phyloP scores from a whole-genome alignment of 2,329 filamentous ascomycete genomes.

The Scedosporium minutisporum region DNA sequence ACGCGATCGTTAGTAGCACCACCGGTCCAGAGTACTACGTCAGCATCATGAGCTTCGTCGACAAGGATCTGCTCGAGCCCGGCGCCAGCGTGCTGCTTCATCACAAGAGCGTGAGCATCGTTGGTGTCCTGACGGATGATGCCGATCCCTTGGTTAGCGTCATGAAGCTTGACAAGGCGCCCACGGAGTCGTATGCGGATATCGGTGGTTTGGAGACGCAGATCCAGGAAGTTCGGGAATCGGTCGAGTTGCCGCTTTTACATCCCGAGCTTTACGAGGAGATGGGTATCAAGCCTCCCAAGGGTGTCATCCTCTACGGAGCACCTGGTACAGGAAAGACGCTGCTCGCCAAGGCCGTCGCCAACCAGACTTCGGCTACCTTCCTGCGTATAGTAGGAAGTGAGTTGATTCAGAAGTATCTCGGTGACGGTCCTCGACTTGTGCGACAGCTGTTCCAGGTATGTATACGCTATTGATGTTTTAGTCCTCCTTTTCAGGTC shows the following conservation, averaged over 20 bases:
- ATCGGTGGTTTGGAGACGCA: slow-evolving; percentile 93
- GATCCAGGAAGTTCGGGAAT: slow-evolving; percentile 96
- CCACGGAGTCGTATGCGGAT: slow-evolving; percentile 95
- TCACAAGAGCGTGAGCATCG: slow-evolving; percentile 96
- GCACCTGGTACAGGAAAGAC: slow-evolving; percentile 96
- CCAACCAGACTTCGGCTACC: slow-evolving; percentile 97
- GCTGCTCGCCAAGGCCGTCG: slow-evolving; percentile 88
- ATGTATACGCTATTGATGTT: slow-evolving; percentile 15
- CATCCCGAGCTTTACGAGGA: slow-evolving; percentile 98
- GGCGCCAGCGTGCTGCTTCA: slow-evolving; percentile 92
- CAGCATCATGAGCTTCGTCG: slow-evolving; percentile 99
- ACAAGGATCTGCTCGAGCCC: slow-evolving; percentile 95
- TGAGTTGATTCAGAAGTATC: slow-evolving; percentile 96
- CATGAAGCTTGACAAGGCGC: slow-evolving; percentile 99
- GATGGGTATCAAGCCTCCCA: slow-evolving; percentile 99
- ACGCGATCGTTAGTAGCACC: slow-evolving; percentile 94
- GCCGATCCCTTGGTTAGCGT: slow-evolving; percentile 91
- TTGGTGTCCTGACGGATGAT: slow-evolving; percentile 93
- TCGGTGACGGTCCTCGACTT: slow-evolving; percentile 88
- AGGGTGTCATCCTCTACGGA: slow-evolving; percentile 98
- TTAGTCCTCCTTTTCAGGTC: background rate
- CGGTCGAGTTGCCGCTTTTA: slow-evolving; percentile 86
- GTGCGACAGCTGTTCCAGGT: slow-evolving; percentile 92
- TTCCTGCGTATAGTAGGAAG: slow-evolving; percentile 96
- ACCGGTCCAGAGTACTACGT: slow-evolving; percentile 98